Conservation (phyloP, 1,139 yeast species). For the Chernovozyma sophiae-reginae region DNA sequence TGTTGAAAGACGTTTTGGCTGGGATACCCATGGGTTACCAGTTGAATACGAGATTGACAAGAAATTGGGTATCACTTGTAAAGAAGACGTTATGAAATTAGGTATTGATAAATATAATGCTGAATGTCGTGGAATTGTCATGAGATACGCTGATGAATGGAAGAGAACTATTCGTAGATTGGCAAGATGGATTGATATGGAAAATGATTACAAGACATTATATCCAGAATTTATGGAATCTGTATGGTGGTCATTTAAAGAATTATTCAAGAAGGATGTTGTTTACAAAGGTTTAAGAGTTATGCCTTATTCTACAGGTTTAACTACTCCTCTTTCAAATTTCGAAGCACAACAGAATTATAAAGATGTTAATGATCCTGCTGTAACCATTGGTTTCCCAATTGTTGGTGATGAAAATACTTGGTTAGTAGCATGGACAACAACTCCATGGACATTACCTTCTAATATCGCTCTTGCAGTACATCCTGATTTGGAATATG, state of each 20-base stretch:
- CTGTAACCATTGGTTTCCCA: constrained; percentile 89
- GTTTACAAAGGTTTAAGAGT: constrained; percentile 95
- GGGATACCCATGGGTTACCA: constrained; percentile 99
- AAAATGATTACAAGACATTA: constrained; percentile 94
- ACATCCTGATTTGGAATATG: constrained; percentile 85
- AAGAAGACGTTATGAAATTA: constrained; percentile 88
- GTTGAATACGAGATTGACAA: constrained; percentile 98
- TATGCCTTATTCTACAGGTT: constrained; percentile 98
- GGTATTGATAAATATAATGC: constrained; percentile 92
- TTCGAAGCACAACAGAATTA: constrained; percentile 98
- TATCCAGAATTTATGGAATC: constrained; percentile 97
- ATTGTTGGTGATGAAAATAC: constrained; percentile 77
- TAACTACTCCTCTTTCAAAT: constrained; percentile 93
- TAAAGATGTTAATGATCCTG: constrained; percentile 96
- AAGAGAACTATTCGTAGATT: constrained; percentile 84
- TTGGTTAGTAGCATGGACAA: constrained; percentile 93
- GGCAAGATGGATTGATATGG: constrained; percentile 99
- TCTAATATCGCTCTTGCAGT: constrained; percentile 91
- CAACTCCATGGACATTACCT: constrained; percentile 99
- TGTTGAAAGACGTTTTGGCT: constrained; percentile 96
- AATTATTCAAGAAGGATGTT: constrained; percentile 75
- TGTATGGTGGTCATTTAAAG: constrained; percentile 98
- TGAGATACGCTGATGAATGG: constrained; percentile 97
- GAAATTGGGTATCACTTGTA: constrained; percentile 88
- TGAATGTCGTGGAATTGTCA: constrained; percentile 94